Evolutionary conservation across 176 grass and related monocot species (phyloP).

Genomic region (Carex littledalei): DNA sequence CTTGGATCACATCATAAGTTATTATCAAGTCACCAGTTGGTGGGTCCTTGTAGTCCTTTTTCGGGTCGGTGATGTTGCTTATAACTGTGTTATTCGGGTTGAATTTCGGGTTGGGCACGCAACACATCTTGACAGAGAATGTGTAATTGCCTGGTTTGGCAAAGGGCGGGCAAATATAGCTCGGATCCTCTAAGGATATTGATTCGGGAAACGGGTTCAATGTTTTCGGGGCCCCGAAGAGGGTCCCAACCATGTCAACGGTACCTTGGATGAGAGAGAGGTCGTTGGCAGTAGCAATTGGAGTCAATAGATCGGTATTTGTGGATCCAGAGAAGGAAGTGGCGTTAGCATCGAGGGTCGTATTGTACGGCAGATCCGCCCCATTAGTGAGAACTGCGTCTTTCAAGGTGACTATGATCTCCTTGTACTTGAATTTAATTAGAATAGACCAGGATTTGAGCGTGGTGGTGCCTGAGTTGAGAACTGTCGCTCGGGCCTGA

Average conservation of each 20-base stretch:
- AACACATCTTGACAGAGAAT: slow-evolving; percentile 37
- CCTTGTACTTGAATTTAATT: slow-evolving; percentile 45
- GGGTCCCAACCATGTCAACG: slow-evolving; percentile 56
- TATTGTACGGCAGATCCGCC: slow-evolving; percentile 62
- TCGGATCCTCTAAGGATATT: slow-evolving; percentile 40
- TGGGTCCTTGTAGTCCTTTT: slow-evolving; percentile 47
- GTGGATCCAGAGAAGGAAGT: slow-evolving; percentile 82
- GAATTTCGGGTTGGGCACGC: slow-evolving; percentile 56
- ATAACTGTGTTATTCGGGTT: slow-evolving; percentile 40
- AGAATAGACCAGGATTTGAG: slow-evolving; percentile 65
- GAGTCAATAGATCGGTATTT: slow-evolving; percentile 68
- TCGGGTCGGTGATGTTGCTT: slow-evolving; percentile 38
- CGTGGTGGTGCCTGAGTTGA: slow-evolving; percentile 58
- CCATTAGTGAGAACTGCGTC: slow-evolving; percentile 64
- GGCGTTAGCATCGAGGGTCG: slow-evolving; percentile 50
- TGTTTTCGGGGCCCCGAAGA: slow-evolving; percentile 39
- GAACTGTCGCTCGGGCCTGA: slow-evolving; percentile 43
- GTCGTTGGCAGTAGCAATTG: slow-evolving; percentile 68
- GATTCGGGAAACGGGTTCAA: slow-evolving; percentile 44
- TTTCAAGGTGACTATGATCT: slow-evolving; percentile 67
- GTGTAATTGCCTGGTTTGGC: slow-evolving; percentile 5
- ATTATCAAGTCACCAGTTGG: slow-evolving; percentile 73
- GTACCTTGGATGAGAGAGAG: slow-evolving; percentile 35
- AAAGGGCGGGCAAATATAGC: slow-evolving; percentile 49
- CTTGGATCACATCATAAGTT: slow-evolving; percentile 72